phyloP scores from a whole-genome alignment of 2,329 filamentous ascomycete species.

The Emmonsia crescens region DNA sequence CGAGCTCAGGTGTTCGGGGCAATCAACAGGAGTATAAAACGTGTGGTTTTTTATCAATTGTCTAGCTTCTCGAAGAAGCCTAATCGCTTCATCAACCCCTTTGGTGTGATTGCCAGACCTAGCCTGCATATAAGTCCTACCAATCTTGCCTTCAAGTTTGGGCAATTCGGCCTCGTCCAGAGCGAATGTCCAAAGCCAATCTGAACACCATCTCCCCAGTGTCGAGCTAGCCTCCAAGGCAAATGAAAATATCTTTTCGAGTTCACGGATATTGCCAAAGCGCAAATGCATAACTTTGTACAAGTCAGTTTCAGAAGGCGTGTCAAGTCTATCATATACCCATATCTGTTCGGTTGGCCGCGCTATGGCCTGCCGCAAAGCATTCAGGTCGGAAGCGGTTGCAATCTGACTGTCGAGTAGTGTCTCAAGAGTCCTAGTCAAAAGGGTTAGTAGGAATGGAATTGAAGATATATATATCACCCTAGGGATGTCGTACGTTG shows the following conservation, averaged over 20 bases:
- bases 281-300: constrained; percentile 45
- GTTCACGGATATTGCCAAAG: constrained; percentile 41
- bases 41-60: constrained; percentile 44
- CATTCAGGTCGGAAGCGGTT: constrained; percentile 54
- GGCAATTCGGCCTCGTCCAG: constrained; percentile 52
- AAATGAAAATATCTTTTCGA: constrained; percentile 50
- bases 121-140: constrained; percentile 7
- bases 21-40: constrained; percentile 30
- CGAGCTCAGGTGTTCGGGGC: constrained; percentile 47
- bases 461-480: neutral
- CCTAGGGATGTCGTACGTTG: constrained; percentile 30
- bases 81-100: constrained; percentile 43
- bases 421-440: constrained; percentile 53
- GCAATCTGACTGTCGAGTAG: constrained; percentile 74
- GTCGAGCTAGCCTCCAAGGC: constrained; percentile 51
- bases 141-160: constrained; percentile 47
- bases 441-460: constrained; percentile 7
- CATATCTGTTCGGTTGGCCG: constrained; percentile 50
- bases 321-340: constrained; percentile 42
- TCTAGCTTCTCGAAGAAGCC: constrained; percentile 49
- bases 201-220: constrained; percentile 75
- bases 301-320: constrained; percentile 53
- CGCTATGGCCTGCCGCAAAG: constrained; percentile 49
- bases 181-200: constrained; percentile 65
- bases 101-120: constrained; percentile 14